Evolutionary conservation across 2,329 filamentous ascomycete genomes (phyloP).

Genomic region (Ilyonectria sp.): DNA sequence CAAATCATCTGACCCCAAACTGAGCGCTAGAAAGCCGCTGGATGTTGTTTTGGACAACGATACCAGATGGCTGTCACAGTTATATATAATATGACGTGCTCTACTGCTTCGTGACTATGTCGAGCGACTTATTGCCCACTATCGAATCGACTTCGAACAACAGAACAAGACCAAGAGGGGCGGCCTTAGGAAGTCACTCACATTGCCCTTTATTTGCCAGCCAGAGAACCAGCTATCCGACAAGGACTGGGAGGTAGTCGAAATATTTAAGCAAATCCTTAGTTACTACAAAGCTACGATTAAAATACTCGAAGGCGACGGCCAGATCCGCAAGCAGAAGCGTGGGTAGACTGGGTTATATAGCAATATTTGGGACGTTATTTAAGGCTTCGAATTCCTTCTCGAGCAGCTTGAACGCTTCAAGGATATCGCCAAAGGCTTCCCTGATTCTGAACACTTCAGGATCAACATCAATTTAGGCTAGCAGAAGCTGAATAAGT

Average conservation of each 20-base stretch:
- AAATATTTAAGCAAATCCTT: slow-evolving; percentile 9
- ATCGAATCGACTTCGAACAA: background rate
- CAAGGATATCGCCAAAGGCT: slow-evolving; percentile 12
- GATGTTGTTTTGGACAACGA: slow-evolving; percentile 32
- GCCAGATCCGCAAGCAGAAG: slow-evolving; percentile 9
- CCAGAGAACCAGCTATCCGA: slow-evolving; percentile 3
- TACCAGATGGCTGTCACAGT: slow-evolving; percentile 35
- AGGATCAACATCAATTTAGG: background rate
- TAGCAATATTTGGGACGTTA: slow-evolving; percentile 12
- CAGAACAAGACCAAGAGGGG: slow-evolving; percentile 2
- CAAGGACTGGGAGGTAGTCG: slow-evolving; percentile 28
- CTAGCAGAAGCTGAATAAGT: slow-evolving; percentile 27
- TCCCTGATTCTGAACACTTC: slow-evolving; percentile 9
- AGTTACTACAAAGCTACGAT: too few species aligned
- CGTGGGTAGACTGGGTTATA: slow-evolving; percentile 10
- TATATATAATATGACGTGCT: slow-evolving; percentile 31
- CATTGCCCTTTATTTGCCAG: background rate
- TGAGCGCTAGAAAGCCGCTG: slow-evolving; percentile 22
- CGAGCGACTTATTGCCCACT: too few species aligned
- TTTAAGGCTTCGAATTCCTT: slow-evolving; percentile 29
- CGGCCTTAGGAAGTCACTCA: slow-evolving; percentile 23
- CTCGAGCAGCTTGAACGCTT: slow-evolving; percentile 13
- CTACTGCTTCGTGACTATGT: too few species aligned
- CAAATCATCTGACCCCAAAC: slow-evolving; percentile 14
- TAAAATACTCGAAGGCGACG: too few species aligned